Base-by-base conservation (phyloP, 345 rosid genomes). In the Ceriops decandra region DNA sequence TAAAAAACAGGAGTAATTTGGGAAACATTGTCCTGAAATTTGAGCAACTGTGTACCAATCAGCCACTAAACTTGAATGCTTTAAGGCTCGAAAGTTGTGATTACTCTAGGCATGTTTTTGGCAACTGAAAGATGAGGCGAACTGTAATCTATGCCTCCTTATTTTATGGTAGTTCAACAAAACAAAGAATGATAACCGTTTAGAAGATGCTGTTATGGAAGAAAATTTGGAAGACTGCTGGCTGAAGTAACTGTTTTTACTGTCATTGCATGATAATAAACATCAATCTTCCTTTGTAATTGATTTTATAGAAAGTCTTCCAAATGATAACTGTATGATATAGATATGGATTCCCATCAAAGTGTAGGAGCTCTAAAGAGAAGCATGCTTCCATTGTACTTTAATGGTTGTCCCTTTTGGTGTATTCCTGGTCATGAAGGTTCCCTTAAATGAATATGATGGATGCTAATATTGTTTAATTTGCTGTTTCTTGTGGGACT, bases 101-200 rank as follows among this genome's bases (percentile, higher is more conserved):
- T 76, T 93, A 74, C 91, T 93, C 63, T 87, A 85, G 91, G 82
- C 91, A 68, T 87, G 85, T 73, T 80, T 89, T 72, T 81, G 72
- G 68, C 83, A 83, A 63, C 91, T 93, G 60, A 85, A 91, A 82
- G 80, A 89, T 79, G 90, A 91, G 95, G 97, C 79, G 82, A 75
- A 92, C 77, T 74, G 72, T 79, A 67, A 70, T 72, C 76, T 70
- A 35, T 70, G 59, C 61, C 56, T 77, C 73, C 75, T 70, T 69
- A 68, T 15, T 61, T 62, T 32, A 32, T 60, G 28, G 32, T 49
- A 49, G 28, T 52, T 52, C 53, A 20, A 15, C 42, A 52, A 26
- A 24, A 42, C 56, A 58, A 42, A 6, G 60, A 35, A 26, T n/a
- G 21, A 24, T 5, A 9, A 54, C 38, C n/a, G 27, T 20, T 11